Conservation (phyloP, 441 rosid species). For the Francoa sonchifolia region DNA sequence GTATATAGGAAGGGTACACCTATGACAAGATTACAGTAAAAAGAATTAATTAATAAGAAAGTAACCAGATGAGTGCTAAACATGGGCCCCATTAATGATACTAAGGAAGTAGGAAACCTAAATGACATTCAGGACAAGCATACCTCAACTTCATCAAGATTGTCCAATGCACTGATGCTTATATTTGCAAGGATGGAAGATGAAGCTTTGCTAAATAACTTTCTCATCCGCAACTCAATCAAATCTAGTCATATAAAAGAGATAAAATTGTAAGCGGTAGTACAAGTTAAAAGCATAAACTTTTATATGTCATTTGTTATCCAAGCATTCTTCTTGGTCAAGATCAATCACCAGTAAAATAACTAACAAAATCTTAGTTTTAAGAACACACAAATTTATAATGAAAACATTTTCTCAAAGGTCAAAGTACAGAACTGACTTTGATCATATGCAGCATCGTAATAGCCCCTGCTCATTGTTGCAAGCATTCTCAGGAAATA, state of each 20-base stretch:
- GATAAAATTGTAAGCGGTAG: conserved; percentile 5
- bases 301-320: background rate
- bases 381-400: too few relatives aligned
- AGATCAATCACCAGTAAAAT: background rate
- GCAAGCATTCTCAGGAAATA: conserved; percentile 81
- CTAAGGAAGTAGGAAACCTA: background rate
- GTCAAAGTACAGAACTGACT: conserved; percentile 26
- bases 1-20: conserved; percentile 54
- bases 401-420: too few relatives aligned
- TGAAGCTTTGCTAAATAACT: conserved; percentile 37
- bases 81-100: conserved; percentile 1
- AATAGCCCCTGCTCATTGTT: conserved; percentile 51
- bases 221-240: conserved; percentile 43
- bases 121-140: conserved; percentile 7
- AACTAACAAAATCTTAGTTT: too few relatives aligned
- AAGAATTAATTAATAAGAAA: conserved; percentile 1
- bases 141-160: conserved; percentile 75
- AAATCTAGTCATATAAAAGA: conserved; percentile 38
- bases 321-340: background rate
- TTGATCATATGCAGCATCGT: conserved; percentile 52
- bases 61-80: background rate
- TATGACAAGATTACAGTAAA: conserved; percentile 17
- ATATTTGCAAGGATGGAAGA: conserved; percentile 52
- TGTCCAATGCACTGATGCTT: conserved; percentile 35
- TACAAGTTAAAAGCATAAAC: background rate